Conservation (phyloP, 2,329 filamentous ascomycete genomes). For the Sclerotinia glacialis region DNA sequence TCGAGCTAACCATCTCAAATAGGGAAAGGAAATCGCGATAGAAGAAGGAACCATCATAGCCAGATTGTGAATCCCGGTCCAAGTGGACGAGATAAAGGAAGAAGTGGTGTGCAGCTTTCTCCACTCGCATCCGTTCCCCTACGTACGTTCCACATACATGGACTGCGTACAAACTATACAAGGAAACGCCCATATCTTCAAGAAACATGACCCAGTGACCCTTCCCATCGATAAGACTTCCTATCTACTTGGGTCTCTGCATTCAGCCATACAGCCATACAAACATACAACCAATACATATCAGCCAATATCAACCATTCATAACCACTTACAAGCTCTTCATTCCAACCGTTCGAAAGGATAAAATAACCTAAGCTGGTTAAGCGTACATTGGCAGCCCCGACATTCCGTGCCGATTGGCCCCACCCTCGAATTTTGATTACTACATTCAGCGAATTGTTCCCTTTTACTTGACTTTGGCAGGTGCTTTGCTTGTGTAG, state of each 20-base stretch:
- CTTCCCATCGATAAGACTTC: slow-evolving; percentile 12
- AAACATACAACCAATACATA: no score
- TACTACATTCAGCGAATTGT: slow-evolving; percentile 19
- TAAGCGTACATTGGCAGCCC: slow-evolving; percentile 10
- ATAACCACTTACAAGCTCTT: not conserved
- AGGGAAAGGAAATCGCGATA: slow-evolving; percentile 21
- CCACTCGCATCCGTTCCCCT: not conserved
- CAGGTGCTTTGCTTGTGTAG: slow-evolving; percentile 2
- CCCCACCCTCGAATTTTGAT: slow-evolving; percentile 10
- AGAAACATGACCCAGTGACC: not conserved
- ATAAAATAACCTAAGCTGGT: slow-evolving; percentile 20
- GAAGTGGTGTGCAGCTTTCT: slow-evolving; percentile 9
- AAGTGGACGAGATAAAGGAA: slow-evolving; percentile 16
- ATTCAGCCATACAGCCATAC: not conserved
- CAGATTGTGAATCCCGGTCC: not conserved
- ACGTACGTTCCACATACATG: not conserved
- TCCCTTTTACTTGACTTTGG: slow-evolving; percentile 16
- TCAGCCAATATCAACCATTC: not conserved
- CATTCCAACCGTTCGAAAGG: not conserved
- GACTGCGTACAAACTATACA: slow-evolving; percentile 9
- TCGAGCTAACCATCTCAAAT: slow-evolving; percentile 9
- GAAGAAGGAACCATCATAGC: not conserved
- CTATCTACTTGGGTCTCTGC: slow-evolving; percentile 1
- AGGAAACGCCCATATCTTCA: not conserved
- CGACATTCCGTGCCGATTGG: slow-evolving; percentile 1